phyloP scores from a whole-genome alignment of 192 early-diverging fungal species.

The Entomortierella lignicola region DNA sequence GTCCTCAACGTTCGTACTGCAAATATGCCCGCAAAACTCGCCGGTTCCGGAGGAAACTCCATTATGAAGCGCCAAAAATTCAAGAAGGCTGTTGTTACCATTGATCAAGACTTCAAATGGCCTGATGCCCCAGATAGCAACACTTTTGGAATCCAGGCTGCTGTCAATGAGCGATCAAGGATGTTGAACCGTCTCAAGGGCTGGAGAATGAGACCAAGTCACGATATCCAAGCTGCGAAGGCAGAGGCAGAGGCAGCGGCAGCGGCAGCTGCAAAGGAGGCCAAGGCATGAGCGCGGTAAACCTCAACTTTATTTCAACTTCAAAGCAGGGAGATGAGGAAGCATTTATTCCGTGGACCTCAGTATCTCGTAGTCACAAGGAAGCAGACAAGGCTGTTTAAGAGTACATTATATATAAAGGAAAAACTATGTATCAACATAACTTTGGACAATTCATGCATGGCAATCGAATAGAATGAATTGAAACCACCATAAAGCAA shows the following conservation, averaged over 20 bases:
- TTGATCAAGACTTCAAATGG: constrained; percentile 62
- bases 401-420: not conserved
- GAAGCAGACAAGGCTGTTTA: not conserved
- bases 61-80: constrained; percentile 53
- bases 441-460: not conserved
- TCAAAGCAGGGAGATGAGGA: not conserved
- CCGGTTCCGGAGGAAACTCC: constrained; percentile 50
- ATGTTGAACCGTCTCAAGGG: constrained; percentile 64
- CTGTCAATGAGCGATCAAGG: constrained; percentile 52
- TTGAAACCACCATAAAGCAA: not conserved
- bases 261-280: constrained; percentile 33
- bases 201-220: constrained; percentile 62
- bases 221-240: constrained; percentile 51
- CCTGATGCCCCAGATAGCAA: constrained; percentile 57
- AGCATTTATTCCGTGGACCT: not conserved
- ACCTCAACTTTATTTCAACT: no score
- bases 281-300: constrained; percentile 39
- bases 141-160: constrained; percentile 57
- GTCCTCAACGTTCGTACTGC: constrained; percentile 91
- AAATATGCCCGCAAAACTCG: constrained; percentile 79
- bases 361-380: not conserved
- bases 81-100: constrained; percentile 72
- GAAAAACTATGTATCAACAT: constrained; percentile 1
- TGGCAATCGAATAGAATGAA: not conserved
- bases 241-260: constrained; percentile 33